Conservation (phyloP, 805 yeast species). For the Kuraishia ogatae region DNA sequence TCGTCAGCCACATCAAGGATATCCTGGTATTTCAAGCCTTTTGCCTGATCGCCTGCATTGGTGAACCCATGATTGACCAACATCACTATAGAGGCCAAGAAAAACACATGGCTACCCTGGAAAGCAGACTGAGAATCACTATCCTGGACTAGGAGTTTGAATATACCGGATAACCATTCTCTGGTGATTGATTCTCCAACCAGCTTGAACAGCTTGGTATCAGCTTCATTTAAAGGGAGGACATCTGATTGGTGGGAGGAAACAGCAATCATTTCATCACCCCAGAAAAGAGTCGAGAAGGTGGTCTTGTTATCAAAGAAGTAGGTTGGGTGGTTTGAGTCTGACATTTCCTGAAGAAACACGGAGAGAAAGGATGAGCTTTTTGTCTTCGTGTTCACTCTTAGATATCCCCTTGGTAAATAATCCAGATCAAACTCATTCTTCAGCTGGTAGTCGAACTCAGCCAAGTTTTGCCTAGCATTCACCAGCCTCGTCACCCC, state of each 20-base stretch:
- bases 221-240: slow-evolving; percentile 29
- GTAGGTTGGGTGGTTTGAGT: slow-evolving; percentile 35
- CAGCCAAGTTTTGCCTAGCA: slow-evolving; percentile 35
- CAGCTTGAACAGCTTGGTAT: slow-evolving; percentile 27
- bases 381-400: slow-evolving; percentile 32
- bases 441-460: slow-evolving; percentile 36
- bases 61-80: slow-evolving; percentile 33
- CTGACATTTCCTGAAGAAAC: slow-evolving; percentile 45
- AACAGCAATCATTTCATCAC: slow-evolving; percentile 39
- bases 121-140: slow-evolving; percentile 63
- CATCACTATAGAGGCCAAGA: slow-evolving; percentile 40
- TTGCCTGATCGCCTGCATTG: not conserved
- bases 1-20: slow-evolving; percentile 39
- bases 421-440: slow-evolving; percentile 31
- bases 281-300: slow-evolving; percentile 77
- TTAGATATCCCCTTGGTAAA: slow-evolving; percentile 25
- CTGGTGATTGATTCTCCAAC: slow-evolving; percentile 40
- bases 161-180: slow-evolving; percentile 49
- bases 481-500: slow-evolving; percentile 48
- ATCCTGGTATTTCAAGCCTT: slow-evolving; percentile 35
- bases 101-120: slow-evolving; percentile 54
- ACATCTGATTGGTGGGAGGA: slow-evolving; percentile 18
- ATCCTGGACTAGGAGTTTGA: slow-evolving; percentile 49
- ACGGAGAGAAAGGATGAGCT: slow-evolving; percentile 9
- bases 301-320: slow-evolving; percentile 50